Conservation (phyloP, 1,139 yeast species). For the Debaryomyces nepalensis region DNA sequence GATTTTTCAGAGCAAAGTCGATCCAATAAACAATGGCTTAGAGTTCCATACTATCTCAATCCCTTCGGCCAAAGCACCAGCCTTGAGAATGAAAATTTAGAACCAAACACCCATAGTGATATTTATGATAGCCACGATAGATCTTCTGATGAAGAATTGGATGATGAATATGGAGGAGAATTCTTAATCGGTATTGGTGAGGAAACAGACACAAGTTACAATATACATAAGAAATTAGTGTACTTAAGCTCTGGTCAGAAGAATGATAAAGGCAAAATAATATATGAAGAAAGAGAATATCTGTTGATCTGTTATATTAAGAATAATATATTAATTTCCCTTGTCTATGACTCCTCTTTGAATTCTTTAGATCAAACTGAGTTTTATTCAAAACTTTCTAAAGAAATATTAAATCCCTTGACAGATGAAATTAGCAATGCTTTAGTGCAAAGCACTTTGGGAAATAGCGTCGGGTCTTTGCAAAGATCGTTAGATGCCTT, state of each 20-base stretch:
- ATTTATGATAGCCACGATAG: conserved; percentile 5
- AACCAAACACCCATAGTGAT: not conserved
- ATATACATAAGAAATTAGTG: conserved; percentile 33
- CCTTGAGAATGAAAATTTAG: conserved; percentile 9
- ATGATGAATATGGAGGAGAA: conserved; percentile 21
- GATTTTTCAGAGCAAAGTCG: too few species aligned
- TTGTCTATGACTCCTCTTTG: conserved; percentile 37
- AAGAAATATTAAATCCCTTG: conserved; percentile 26
- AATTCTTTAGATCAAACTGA: conserved; percentile 24
- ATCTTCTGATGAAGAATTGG: conserved; percentile 8
- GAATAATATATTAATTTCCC: conserved; percentile 28
- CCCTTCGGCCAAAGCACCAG: conserved; percentile 13
- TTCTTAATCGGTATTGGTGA: conserved; percentile 33
- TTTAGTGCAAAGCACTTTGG: conserved; percentile 22
- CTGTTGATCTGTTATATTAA: conserved; percentile 37
- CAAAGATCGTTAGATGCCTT: conserved; percentile 29
- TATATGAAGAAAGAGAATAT: conserved; percentile 28
- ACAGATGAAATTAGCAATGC: conserved; percentile 29
- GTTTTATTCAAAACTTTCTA: conserved; percentile 30
- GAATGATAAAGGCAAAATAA: conserved; percentile 12
- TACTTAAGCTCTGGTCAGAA: conserved; percentile 27
- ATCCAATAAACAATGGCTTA: conserved; percentile 26
- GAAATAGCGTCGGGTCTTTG: conserved; percentile 40
- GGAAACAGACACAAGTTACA: conserved; percentile 15
- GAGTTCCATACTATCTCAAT: conserved; percentile 31